Evolutionary conservation across 2,329 filamentous ascomycete genomes (phyloP).

Genomic region (Neoscytalidium dimidiatum): DNA sequence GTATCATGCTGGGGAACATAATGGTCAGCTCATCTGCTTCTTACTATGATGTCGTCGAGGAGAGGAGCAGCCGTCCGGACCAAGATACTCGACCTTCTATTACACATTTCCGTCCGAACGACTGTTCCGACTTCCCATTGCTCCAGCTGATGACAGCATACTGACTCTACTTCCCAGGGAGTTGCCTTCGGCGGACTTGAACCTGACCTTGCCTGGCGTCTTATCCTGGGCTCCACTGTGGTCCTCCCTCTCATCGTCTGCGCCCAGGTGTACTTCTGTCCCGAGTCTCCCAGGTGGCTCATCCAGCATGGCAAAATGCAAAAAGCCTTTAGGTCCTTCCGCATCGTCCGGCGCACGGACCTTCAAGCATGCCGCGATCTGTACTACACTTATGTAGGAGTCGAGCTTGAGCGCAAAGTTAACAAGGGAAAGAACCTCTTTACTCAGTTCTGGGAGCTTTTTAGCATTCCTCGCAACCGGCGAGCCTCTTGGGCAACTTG

Average conservation of each 20-base stretch:
- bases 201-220: conserved; percentile 11
- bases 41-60: no score
- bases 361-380: conserved; percentile 50
- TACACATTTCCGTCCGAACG: no score
- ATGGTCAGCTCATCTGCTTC: neutral
- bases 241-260: conserved; percentile 18
- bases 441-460: conserved; percentile 45
- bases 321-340: conserved; percentile 45
- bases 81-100: no score
- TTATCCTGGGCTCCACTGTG: conserved; percentile 18
- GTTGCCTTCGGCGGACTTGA: conserved; percentile 1
- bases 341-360: conserved; percentile 39
- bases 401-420: conserved; percentile 39
- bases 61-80: no score
- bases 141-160: no score
- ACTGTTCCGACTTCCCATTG: neutral
- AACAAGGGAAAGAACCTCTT: conserved; percentile 25
- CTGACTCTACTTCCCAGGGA: neutral
- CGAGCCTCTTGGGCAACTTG: conserved; percentile 37
- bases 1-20: conserved; percentile 22
- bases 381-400: conserved; percentile 36
- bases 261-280: conserved; percentile 20
- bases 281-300: conserved; percentile 48
- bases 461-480: conserved; percentile 48
- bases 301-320: conserved; percentile 44